Evolutionary conservation across 495 filamentous ascomycete genomes (phyloP).

Genomic region (Penicillium ochrochloron): DNA sequence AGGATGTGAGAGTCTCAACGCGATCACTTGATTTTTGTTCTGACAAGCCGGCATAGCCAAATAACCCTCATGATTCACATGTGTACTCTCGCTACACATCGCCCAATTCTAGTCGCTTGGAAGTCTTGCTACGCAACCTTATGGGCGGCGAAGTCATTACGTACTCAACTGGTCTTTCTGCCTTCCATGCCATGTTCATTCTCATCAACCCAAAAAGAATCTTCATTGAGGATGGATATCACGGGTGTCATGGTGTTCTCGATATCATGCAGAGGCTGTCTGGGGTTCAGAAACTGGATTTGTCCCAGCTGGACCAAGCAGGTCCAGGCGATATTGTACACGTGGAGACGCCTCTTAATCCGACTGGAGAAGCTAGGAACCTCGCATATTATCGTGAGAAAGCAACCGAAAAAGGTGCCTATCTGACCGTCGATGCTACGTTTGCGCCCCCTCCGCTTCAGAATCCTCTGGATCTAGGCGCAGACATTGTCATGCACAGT

Average conservation of each 20-base stretch:
- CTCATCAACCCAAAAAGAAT: conserved; percentile 76
- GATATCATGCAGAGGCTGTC: conserved; percentile 68
- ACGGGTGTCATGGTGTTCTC: conserved; percentile 86
- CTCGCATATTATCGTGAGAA: conserved; percentile 67
- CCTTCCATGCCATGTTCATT: conserved; percentile 80
- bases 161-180: conserved; percentile 84
- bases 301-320: conserved; percentile 63
- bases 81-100: conserved; percentile 81
- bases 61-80: conserved; percentile 34
- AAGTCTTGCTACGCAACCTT: conserved; percentile 72
- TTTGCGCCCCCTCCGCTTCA: conserved; percentile 90
- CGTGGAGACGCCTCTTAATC: conserved; percentile 89
- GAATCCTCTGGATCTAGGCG: conserved; percentile 78
- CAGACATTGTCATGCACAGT: conserved; percentile 84
- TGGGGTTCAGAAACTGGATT: conserved; percentile 63
- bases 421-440: conserved; percentile 80
- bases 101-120: conserved; percentile 78
- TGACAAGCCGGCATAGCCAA: conserved; percentile 21
- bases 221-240: conserved; percentile 80
- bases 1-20: conserved; percentile 15
- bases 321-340: conserved; percentile 81
- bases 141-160: conserved; percentile 69
- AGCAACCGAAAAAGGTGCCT: conserved; percentile 71
- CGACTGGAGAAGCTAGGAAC: conserved; percentile 75
- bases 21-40: background rate